phyloP scores from a whole-genome alignment of 257 asterid genomes.

The Solanum pinnatisectum region DNA sequence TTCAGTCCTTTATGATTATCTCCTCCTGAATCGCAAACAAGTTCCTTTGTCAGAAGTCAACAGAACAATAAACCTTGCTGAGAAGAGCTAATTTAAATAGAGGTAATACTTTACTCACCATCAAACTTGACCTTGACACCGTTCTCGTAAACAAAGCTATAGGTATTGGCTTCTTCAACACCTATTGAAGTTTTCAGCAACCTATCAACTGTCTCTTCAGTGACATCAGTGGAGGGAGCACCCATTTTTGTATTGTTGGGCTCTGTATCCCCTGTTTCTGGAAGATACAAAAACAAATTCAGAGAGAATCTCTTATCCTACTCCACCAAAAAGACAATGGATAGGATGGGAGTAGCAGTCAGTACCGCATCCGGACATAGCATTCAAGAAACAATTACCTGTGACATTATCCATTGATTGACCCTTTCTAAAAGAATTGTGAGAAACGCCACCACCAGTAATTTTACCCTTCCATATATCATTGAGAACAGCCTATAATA shows the following conservation, averaged over 20 bases:
- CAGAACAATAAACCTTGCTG: neutral
- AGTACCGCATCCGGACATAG: neutral
- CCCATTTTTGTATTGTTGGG: conserved; percentile 23
- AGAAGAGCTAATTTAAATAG: neutral
- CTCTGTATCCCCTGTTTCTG: conserved; percentile 41
- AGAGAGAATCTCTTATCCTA: neutral
- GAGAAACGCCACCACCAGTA: conserved; percentile 59
- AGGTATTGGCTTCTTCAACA: conserved; percentile 14
- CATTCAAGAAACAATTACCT: conserved; percentile 25
- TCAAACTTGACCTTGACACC: conserved; percentile 18
- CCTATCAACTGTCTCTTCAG: conserved; percentile 27
- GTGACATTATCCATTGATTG: conserved; percentile 44
- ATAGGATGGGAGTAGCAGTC: neutral
- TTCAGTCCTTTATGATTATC: conserved; percentile 19
- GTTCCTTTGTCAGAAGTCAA: neutral
- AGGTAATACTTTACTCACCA: neutral
- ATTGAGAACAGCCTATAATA: conserved; percentile 48
- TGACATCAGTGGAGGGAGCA: conserved; percentile 17
- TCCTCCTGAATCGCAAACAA: conserved; percentile 21
- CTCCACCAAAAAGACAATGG: neutral
- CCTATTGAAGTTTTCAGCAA: conserved; percentile 18
- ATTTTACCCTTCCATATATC: conserved; percentile 71
- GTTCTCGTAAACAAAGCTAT: conserved; percentile 20
- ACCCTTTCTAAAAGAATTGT: conserved; percentile 44
- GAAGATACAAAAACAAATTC: neutral